Evolutionary conservation across 2,329 filamentous ascomycete genomes (phyloP).

Genomic region (Biscogniauxia sp.): DNA sequence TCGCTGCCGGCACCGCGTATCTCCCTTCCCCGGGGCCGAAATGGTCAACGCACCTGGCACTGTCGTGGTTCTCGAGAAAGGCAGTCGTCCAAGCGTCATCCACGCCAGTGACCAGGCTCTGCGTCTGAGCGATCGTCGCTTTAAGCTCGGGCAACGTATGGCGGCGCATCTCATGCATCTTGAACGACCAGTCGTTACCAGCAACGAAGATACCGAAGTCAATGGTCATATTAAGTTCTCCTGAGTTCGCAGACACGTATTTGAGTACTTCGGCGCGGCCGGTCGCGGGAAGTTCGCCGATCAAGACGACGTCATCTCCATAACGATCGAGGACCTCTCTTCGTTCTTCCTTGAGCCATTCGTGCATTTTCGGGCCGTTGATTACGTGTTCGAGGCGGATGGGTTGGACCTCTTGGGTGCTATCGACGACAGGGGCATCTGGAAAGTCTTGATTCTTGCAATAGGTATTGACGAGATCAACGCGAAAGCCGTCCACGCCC

Average conservation of each 20-base stretch:
- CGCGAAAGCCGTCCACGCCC: slow-evolving; percentile 63
- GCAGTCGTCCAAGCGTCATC: slow-evolving; percentile 51
- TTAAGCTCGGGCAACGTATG: slow-evolving; percentile 35
- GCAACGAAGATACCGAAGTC: slow-evolving; percentile 26
- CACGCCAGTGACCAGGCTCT: not conserved
- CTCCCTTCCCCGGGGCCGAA: slow-evolving; percentile 45
- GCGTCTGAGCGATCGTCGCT: not conserved
- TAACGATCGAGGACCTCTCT: slow-evolving; percentile 50
- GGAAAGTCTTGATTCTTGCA: slow-evolving; percentile 58
- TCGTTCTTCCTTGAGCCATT: slow-evolving; percentile 56
- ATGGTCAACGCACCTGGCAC: slow-evolving; percentile 53
- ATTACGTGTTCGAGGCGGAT: slow-evolving; percentile 49
- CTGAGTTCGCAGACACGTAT: not conserved
- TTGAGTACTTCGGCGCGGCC: slow-evolving; percentile 30
- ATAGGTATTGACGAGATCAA: slow-evolving; percentile 68
- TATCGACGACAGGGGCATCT: slow-evolving; percentile 47
- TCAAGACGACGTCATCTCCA: slow-evolving; percentile 50
- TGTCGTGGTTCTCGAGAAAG: slow-evolving; percentile 65
- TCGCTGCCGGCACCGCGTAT: slow-evolving; percentile 44
- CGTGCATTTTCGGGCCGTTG: slow-evolving; percentile 61
- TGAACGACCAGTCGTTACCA: slow-evolving; percentile 27
- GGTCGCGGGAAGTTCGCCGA: slow-evolving; percentile 61
- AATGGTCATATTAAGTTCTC: not conserved
- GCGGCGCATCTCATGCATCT: not conserved
- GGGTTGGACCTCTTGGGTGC: slow-evolving; percentile 34